Percentiles rank a stretch among this genome's conserved stretches.
phyloP scores from a whole-genome alignment of 768 basidiomycete genomes.

The Sistotremastrum suecicum region DNA sequence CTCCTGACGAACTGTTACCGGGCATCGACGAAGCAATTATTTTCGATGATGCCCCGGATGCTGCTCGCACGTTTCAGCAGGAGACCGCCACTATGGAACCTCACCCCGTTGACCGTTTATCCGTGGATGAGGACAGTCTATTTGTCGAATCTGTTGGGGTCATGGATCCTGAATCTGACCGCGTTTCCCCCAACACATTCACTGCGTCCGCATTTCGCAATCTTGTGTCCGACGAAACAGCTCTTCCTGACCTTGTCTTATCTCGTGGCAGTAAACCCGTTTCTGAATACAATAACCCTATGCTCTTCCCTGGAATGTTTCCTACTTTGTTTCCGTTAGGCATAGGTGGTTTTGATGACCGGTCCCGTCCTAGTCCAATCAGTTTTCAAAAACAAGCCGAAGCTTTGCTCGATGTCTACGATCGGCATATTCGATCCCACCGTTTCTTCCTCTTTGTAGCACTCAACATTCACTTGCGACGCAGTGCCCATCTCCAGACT shows the following conservation, averaged over 20 bases:
- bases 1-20: too few species aligned
- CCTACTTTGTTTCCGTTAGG: slow-evolving; percentile 20
- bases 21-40: slow-evolving; percentile 9
- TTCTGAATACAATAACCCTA: slow-evolving; percentile 18
- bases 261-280: slow-evolving; percentile 11
- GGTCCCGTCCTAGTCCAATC: slow-evolving; percentile 1
- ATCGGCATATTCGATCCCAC: slow-evolving; percentile 13
- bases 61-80: slow-evolving; percentile 8
- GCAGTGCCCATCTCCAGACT: slow-evolving; percentile 13
- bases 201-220: slow-evolving; percentile 15
- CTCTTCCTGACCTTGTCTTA: slow-evolving; percentile 14
- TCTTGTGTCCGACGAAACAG: slow-evolving; percentile 1
- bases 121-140: background rate
- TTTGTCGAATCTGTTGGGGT: slow-evolving; percentile 19
- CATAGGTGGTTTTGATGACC: slow-evolving; percentile 18
- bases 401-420: slow-evolving; percentile 10
- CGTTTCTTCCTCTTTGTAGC: slow-evolving; percentile 15
- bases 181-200: slow-evolving; percentile 11
- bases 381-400: slow-evolving; percentile 14
- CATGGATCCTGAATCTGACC: slow-evolving; percentile 15
- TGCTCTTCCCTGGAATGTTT: slow-evolving; percentile 17
- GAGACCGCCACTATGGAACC: slow-evolving; percentile 16
- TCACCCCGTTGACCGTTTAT: slow-evolving; percentile 13
- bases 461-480: slow-evolving; percentile 15
- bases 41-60: slow-evolving; percentile 5